Base-by-base conservation (phyloP, 2,329 filamentous ascomycete genomes). In the Cladosporium colombiae region DNA sequence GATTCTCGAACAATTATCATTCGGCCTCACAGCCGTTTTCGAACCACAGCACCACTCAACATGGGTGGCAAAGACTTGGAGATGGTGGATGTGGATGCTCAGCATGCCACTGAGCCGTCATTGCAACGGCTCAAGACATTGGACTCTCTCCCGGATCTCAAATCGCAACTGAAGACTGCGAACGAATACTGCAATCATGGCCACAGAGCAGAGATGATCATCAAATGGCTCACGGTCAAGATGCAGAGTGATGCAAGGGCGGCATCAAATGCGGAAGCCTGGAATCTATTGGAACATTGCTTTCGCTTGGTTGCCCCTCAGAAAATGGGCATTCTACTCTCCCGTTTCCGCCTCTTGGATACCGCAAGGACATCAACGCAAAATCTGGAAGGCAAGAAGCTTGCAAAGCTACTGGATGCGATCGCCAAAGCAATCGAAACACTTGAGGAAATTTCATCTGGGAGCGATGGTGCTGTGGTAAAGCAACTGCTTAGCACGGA, bases 261-360 rank as follows among this genome's bases (percentile, higher is more conserved):
- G 62, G 80, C 82, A 60, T 74, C 78, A 37, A 79, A 81, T 50
- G 68, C 75, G n/a, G 72, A 72, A 55, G 78, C 81, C 33, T 88
- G 85, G 90, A 81, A 80, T 33, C 83, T 92, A 40, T 75, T 93
- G 27, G 81, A 82, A 53, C 84, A 83, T 66, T 81, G 90, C 57
- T 83, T 91, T 63, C 80, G 83, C 59, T 80, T 87, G n/a, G 86
- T 94, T 21, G 89, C 91, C 0, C 80, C 88, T 0, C 88, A 90
- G 55, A 88, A 87, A 13, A 81, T 91, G 27, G 90, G 91, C 10
- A 88, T 88, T 66, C 87, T 90, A 4, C 82, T 96, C 7, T 88
- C 63, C 3, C 63, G 63, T 6, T 65, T 65, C 46, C 40, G 60
- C 18, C 44, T 65, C 14, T 25, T 65, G 21, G 31, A n/a, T 16